Percentiles rank a stretch among this genome's conserved stretches.
phyloP scores from a whole-genome alignment of 1,284 basidiomycete genomes.

The Malassezia cuniculi region DNA sequence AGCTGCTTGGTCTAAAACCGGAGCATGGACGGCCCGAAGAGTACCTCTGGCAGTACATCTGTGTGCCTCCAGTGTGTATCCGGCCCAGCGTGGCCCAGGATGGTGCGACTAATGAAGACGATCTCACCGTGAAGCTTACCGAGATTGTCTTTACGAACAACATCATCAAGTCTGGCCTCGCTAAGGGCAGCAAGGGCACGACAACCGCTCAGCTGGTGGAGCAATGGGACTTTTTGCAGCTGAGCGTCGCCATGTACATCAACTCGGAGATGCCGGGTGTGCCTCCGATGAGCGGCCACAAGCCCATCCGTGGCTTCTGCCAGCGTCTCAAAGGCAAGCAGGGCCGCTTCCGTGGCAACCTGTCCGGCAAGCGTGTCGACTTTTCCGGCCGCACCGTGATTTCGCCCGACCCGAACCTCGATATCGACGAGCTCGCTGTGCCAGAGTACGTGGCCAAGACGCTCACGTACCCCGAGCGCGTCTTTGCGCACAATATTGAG shows the following conservation, averaged over 20 bases:
- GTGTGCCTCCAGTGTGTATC: slow-evolving; percentile 93
- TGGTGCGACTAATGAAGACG: slow-evolving; percentile 71
- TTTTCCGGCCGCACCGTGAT: slow-evolving; percentile 98
- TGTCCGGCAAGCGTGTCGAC: slow-evolving; percentile 97
- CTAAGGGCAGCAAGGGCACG: slow-evolving; percentile 50
- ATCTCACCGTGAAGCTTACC: slow-evolving; percentile 89
- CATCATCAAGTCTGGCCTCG: slow-evolving; percentile 76
- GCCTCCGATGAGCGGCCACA: slow-evolving; percentile 31
- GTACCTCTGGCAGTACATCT: slow-evolving; percentile 98
- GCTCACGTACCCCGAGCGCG: slow-evolving; percentile 89
- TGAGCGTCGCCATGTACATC: slow-evolving; percentile 92
- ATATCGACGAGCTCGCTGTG: slow-evolving; percentile 74
- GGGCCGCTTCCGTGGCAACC: slow-evolving; percentile 93
- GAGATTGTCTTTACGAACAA: slow-evolving; percentile 94
- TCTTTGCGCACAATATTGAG: slow-evolving; percentile 82
- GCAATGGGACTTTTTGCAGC: slow-evolving; percentile 95
- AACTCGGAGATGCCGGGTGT: slow-evolving; percentile 87
- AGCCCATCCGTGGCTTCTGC: slow-evolving; percentile 61
- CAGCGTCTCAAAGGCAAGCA: slow-evolving; percentile 98
- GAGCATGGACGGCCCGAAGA: slow-evolving; percentile 85
- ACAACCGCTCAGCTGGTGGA: slow-evolving; percentile 50
- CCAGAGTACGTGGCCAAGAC: slow-evolving; percentile 92
- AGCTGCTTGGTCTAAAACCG: slow-evolving; percentile 80
- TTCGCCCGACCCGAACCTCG: slow-evolving; percentile 91
- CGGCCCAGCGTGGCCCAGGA: slow-evolving; percentile 95